These are phyloP conservation scores for Naegleria gruberi DNA, from an alignment of 208 protist genomes.

Conservation along the genomic window DNA sequence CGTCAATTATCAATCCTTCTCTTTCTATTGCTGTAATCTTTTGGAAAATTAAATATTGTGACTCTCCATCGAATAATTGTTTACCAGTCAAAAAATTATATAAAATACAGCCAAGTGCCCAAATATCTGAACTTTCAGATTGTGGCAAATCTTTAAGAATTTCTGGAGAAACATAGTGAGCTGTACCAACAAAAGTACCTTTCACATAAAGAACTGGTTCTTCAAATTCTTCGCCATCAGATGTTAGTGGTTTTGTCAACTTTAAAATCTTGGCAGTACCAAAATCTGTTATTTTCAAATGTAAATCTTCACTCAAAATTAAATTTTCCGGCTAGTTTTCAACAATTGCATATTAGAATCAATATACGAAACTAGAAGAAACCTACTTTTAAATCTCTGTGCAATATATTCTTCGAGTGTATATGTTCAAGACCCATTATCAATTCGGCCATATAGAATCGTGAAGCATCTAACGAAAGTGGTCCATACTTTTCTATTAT, in stretches of 20 bases:
- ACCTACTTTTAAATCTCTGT: constrained; percentile 71
- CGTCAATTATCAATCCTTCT: neutral
- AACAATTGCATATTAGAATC: neutral
- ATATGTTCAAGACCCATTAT: constrained; percentile 73
- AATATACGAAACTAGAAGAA: neutral
- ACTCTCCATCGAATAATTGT: neutral
- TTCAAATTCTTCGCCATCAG: neutral
- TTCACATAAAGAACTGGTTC: constrained; percentile 10
- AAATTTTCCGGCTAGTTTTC: constrained; percentile 5
- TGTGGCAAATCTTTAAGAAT: constrained; percentile 75
- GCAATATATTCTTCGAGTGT: constrained; percentile 62
- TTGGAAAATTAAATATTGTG: constrained; percentile 16
- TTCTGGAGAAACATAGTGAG: constrained; percentile 87
- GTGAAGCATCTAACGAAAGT: constrained; percentile 64
- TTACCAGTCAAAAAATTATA: neutral
- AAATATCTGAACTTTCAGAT: constrained; percentile 41
- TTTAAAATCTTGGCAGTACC: neutral
- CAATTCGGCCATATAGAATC: constrained; percentile 74
- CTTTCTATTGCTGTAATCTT: constrained; percentile 15
- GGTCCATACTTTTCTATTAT: constrained; percentile 70
- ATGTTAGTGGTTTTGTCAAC: neutral
- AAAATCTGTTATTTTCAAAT: constrained; percentile 10
- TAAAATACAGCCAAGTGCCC: constrained; percentile 8
- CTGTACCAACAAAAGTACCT: constrained; percentile 31
- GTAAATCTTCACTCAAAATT: neutral